Evolutionary conservation across 345 rosid species (phyloP).

Genomic region (Citrus glauca): DNA sequence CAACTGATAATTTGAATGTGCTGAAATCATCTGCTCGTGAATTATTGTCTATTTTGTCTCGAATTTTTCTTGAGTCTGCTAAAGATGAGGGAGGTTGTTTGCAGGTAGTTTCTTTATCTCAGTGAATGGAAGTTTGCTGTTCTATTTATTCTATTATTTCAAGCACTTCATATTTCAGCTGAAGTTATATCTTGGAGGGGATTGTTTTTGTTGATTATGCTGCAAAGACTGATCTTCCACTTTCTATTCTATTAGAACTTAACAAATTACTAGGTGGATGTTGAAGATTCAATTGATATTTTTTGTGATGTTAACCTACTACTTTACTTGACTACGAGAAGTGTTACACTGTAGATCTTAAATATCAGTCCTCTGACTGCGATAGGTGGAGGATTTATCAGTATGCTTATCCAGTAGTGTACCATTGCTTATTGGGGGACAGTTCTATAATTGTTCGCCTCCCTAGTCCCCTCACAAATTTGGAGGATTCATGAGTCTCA

Average conservation of each 20-base stretch:
- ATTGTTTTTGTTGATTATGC: not conserved
- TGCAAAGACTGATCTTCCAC: not conserved
- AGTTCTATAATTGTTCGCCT: not conserved
- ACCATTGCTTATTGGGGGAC: not conserved
- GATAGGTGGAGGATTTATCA: not conserved
- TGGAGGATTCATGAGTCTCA: not conserved
- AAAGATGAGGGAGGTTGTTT: conserved; percentile 89
- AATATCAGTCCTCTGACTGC: not conserved
- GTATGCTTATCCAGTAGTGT: not conserved
- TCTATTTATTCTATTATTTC: not conserved
- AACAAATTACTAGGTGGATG: not conserved
- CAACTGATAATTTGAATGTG: conserved; percentile 53
- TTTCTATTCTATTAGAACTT: not conserved
- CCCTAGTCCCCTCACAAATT: not conserved
- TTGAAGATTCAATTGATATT: not conserved
- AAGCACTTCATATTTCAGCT: not conserved
- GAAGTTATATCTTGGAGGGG: not conserved
- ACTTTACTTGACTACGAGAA: not conserved
- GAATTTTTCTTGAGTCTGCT: conserved; percentile 61
- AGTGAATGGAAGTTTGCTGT: conserved; percentile 3
- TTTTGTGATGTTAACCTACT: not conserved
- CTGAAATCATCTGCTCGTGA: conserved; percentile 59
- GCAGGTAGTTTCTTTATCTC: conserved; percentile 52
- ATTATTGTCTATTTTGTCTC: conserved; percentile 57
- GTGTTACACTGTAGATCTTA: not conserved